A percentile compares a stretch with the other conserved stretches of the same genome.
phyloP scores from a whole-genome alignment of 352 stramenopile genomes.

The Pythium brachiatum region DNA sequence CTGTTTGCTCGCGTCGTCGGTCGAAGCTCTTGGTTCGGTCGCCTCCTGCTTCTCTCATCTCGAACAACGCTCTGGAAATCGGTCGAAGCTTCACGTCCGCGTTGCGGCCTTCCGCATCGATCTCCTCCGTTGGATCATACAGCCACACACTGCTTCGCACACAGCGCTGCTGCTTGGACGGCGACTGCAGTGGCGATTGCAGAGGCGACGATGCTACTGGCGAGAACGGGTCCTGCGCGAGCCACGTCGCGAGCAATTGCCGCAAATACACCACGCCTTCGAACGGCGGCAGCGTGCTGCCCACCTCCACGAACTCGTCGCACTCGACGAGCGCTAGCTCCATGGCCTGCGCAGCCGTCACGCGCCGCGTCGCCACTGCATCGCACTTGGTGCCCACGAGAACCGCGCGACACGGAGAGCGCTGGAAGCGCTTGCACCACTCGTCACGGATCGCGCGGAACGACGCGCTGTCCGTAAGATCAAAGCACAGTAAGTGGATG shows the following conservation, averaged over 20 bases:
- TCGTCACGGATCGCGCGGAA: constrained; percentile 32
- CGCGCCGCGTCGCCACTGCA: constrained; percentile 29
- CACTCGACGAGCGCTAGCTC: constrained; percentile 49
- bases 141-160: constrained; percentile 55
- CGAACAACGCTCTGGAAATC: constrained; percentile 74
- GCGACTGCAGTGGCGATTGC: constrained; percentile 22
- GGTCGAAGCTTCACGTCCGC: constrained; percentile 64
- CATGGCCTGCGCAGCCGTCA: constrained; percentile 36
- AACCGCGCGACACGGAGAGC: constrained; percentile 6
- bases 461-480: constrained; percentile 41
- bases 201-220: constrained; percentile 7
- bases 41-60: constrained; percentile 60
- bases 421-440: constrained; percentile 2
- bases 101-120: constrained; percentile 19
- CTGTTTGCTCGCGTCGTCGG: constrained; percentile 51
- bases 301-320: constrained; percentile 59
- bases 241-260: constrained; percentile 26
- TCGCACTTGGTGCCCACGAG: constrained; percentile 64
- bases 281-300: constrained; percentile 21
- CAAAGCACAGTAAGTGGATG: constrained; percentile 52
- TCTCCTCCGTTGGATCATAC: constrained; percentile 60
- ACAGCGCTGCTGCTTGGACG: constrained; percentile 24
- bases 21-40: constrained; percentile 56
- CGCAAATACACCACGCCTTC: constrained; percentile 26
- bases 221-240: constrained; percentile 4